A percentile compares a stretch with the other conserved stretches of the same genome.
These are phyloP conservation scores for Phylloporus rhodoxanthus DNA, from an alignment of 768 basidiomycete species.

Conservation along the genomic window DNA sequence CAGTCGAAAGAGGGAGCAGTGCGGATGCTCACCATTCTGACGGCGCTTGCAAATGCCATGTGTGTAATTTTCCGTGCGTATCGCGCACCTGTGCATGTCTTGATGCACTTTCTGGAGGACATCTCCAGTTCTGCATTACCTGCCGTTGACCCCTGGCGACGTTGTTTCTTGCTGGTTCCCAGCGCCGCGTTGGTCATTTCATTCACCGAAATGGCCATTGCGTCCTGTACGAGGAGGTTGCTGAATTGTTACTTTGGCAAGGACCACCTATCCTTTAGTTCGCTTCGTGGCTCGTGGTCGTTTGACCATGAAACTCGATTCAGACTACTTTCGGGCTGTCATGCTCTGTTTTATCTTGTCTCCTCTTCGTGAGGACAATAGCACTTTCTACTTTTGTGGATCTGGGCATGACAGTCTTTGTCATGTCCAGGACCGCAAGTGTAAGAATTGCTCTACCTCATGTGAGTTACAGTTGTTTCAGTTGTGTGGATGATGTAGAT, in stretches of 20 bases:
- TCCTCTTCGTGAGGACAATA: conserved; percentile 16
- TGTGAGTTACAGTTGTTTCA: too few relatives aligned
- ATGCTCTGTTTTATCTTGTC: conserved; percentile 1
- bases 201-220: not conserved
- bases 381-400: not conserved
- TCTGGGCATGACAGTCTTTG: not conserved
- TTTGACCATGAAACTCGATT: conserved; percentile 27
- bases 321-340: conserved; percentile 32
- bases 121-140: not conserved
- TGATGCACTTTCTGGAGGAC: not conserved
- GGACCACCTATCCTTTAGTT: conserved; percentile 20
- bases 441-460: not conserved
- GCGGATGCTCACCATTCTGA: too few relatives aligned
- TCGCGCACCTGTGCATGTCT: not conserved
- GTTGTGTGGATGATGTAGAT: too few relatives aligned
- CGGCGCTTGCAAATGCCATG: too few relatives aligned
- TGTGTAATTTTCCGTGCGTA: too few relatives aligned
- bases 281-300: conserved; percentile 24
- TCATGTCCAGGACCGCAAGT: not conserved
- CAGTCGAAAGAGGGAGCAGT: not conserved
- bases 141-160: not conserved
- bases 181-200: conserved; percentile 2
- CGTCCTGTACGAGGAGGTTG: conserved; percentile 15
- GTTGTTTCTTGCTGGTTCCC: conserved; percentile 8
- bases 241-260: not conserved